Evolutionary conservation across 192 early-diverging fungal species (phyloP).

Genomic region (Coemansia sp.): DNA sequence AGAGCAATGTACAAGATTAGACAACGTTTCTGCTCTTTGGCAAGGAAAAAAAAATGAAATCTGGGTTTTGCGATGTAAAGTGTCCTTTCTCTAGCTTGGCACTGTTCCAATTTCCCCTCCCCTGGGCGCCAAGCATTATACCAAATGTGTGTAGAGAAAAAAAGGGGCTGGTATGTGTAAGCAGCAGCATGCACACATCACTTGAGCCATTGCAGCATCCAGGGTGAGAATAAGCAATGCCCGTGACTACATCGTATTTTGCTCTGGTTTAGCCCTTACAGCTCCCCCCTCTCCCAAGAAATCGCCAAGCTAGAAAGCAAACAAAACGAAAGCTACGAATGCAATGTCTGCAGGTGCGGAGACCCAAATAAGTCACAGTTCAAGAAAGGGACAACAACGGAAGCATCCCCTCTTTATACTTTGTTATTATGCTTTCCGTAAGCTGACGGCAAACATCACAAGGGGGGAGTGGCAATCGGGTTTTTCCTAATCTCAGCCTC

Average conservation of each 20-base stretch:
- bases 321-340: neutral
- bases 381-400: neutral
- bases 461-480: neutral
- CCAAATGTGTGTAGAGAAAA: neutral
- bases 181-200: constrained; percentile 12
- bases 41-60: neutral
- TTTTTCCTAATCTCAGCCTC: neutral
- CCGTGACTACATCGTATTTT: neutral
- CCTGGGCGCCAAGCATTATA: neutral
- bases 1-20: neutral
- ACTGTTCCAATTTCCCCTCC: neutral
- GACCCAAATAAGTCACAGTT: constrained; percentile 8
- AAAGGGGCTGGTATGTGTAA: neutral
- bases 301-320: neutral
- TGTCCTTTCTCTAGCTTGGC: too few relatives aligned
- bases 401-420: neutral
- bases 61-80: neutral
- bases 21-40: neutral
- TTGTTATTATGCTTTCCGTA: constrained; percentile 9
- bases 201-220: constrained; percentile 3
- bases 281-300: neutral
- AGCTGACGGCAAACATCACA: constrained; percentile 18
- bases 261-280: neutral
- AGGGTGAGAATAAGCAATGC: neutral
- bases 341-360: neutral